phyloP scores from a whole-genome alignment of 2,329 filamentous ascomycete genomes.

The Xylaria sp. region DNA sequence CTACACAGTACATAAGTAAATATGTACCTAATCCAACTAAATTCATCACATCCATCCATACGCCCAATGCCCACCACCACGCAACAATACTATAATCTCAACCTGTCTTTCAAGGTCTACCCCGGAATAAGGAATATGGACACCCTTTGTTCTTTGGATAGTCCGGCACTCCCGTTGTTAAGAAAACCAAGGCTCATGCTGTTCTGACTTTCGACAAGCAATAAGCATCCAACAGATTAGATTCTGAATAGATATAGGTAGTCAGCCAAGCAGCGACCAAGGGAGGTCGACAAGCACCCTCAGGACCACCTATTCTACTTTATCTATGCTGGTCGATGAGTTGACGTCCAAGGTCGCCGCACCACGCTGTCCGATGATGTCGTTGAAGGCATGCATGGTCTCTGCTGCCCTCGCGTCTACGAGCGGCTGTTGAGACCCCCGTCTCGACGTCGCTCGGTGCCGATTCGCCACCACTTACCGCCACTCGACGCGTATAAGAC shows the following conservation, averaged over 20 bases:
- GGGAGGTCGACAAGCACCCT: not conserved
- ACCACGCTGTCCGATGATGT: conserved; percentile 3
- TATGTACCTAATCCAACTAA: not conserved
- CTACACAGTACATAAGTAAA: no score
- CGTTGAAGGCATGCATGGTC: conserved; percentile 35
- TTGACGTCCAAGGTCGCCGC: not conserved
- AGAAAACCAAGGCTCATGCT: not conserved
- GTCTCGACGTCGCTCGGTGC: conserved; percentile 38
- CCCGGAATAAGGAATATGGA: not conserved
- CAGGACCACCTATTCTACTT: not conserved
- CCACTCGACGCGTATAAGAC: conserved; percentile 18
- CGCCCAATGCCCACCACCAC: not conserved
- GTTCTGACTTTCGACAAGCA: not conserved
- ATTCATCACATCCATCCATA: not conserved
- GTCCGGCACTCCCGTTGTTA: not conserved
- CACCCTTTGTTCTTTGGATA: not conserved
- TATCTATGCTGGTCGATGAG: not conserved
- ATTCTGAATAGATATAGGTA: not conserved
- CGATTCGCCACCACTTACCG: conserved; percentile 37
- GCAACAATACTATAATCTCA: not conserved
- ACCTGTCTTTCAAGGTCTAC: conserved; percentile 2
- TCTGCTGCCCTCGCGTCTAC: conserved; percentile 18
- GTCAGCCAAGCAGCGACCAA: not conserved
- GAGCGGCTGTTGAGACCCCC: conserved; percentile 39
- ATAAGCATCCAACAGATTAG: not conserved